A percentile compares a stretch with the other conserved stretches of the same genome.
phyloP scores from a whole-genome alignment of 1,139 yeast genomes.

The Yamadazyma taylorii region DNA sequence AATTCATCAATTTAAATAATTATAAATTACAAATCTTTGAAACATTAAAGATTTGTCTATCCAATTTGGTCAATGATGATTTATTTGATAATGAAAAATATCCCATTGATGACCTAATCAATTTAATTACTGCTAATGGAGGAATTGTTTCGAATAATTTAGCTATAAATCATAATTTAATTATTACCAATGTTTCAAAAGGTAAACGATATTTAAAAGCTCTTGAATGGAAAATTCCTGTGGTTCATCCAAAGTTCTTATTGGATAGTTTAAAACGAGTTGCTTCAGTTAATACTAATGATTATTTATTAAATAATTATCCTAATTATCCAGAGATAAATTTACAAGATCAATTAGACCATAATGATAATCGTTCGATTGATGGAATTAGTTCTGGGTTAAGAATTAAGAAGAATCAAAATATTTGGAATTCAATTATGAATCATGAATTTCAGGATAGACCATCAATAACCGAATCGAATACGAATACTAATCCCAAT shows the following conservation, averaged over 20 bases:
- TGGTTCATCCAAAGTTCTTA: conserved; percentile 77
- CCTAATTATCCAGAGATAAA: conserved; percentile 14
- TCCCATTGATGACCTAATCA: conserved; percentile 9
- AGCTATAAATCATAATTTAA: conserved; percentile 48
- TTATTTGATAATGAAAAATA: conserved; percentile 5
- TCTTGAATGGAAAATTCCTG: conserved; percentile 63
- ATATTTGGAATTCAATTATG: conserved; percentile 56
- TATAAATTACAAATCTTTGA: conserved; percentile 46
- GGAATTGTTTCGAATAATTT: conserved; percentile 62
- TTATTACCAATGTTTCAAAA: conserved; percentile 50
- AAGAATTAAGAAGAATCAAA: conserved; percentile 24
- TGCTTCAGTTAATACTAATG: conserved; percentile 53
- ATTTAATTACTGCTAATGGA: conserved; percentile 50
- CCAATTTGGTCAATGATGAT: conserved; percentile 44
- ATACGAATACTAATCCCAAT: background rate
- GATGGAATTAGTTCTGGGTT: conserved; percentile 7
- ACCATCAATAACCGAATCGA: too few species aligned
- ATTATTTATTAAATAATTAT: conserved; percentile 35
- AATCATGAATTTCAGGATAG: conserved; percentile 4
- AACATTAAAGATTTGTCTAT: conserved; percentile 49
- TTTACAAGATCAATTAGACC: too few species aligned
- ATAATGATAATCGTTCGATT: too few species aligned
- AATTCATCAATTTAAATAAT: conserved; percentile 29
- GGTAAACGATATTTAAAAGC: conserved; percentile 71
- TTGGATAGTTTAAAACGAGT: conserved; percentile 60